phyloP scores from a whole-genome alignment of 768 basidiomycete genomes.

The Leucocoprinus sp. region DNA sequence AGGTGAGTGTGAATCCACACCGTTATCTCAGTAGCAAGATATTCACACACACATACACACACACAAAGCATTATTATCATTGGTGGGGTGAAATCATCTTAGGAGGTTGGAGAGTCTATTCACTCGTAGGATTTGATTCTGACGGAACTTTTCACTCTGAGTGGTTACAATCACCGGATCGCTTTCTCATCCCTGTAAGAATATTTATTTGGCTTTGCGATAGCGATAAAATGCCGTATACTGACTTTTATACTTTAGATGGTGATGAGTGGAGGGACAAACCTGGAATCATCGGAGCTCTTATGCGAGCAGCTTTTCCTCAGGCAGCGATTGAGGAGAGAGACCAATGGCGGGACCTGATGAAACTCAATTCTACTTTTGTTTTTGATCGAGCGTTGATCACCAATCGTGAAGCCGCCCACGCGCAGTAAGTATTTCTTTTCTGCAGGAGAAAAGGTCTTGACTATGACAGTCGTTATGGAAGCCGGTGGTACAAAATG shows the following conservation, averaged over 20 bases:
- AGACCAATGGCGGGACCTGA: constrained; percentile 57
- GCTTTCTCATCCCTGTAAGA: constrained; percentile 24
- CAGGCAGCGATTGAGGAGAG: constrained; percentile 45
- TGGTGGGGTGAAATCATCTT: constrained; percentile 42
- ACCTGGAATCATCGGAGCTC: constrained; percentile 51
- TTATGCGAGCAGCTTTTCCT: constrained; percentile 62
- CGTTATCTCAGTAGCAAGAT: background rate
- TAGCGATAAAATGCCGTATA: too few species aligned
- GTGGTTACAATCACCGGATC: constrained; percentile 18
- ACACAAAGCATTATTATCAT: constrained; percentile 34
- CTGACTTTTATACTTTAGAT: too few species aligned
- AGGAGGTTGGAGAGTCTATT: constrained; percentile 33
- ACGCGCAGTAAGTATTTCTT: constrained; percentile 27
- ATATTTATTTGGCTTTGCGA: too few species aligned
- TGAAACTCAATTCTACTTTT: constrained; percentile 35
- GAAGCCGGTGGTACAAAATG: constrained; percentile 27
- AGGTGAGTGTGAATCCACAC: constrained; percentile 15
- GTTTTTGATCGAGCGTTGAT: constrained; percentile 56
- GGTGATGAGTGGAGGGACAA: constrained; percentile 48
- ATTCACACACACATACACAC: background rate
- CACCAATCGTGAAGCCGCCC: constrained; percentile 56
- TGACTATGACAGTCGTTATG: constrained; percentile 18
- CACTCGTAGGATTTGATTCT: constrained; percentile 17
- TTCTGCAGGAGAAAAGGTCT: background rate
- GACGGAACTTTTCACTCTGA: constrained; percentile 9